These are phyloP conservation scores for Sphenostylis stenocarpa DNA, from an alignment of 306 rosid genomes.

Conservation along the genomic window DNA sequence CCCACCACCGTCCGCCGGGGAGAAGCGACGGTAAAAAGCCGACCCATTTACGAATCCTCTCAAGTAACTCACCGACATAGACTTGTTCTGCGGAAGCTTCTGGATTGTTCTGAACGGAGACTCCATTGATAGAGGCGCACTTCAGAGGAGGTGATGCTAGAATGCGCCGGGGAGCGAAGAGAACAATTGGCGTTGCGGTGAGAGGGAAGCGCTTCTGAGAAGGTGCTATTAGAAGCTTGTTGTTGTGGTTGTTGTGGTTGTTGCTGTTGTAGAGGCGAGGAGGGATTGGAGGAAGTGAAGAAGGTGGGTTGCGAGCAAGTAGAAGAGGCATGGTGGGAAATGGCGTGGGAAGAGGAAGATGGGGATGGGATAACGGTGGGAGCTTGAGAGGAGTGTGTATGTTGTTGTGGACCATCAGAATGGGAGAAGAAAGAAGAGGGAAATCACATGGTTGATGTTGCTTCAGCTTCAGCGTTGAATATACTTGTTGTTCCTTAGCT, in stretches of 20 bases:
- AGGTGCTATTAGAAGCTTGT: not conserved
- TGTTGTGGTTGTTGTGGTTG: not conserved
- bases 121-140: constrained; percentile 67
- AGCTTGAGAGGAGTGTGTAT: constrained; percentile 11
- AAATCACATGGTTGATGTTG: constrained; percentile 6
- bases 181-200: constrained; percentile 15
- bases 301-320: constrained; percentile 45
- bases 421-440: not conserved
- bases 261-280: too few relatives aligned
- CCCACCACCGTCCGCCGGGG: constrained; percentile 93
- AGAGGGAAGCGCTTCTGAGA: constrained; percentile 27
- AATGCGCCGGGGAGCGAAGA: constrained; percentile 29
- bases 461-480: not conserved
- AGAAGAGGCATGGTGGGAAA: constrained; percentile 49
- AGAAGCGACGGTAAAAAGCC: constrained; percentile 46
- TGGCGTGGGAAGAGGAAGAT: not conserved
- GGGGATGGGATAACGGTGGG: constrained; percentile 23
- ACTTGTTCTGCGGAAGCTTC: constrained; percentile 28
- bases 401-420: constrained; percentile 12
- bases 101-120: constrained; percentile 43
- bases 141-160: constrained; percentile 21
- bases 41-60: constrained; percentile 42
- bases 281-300: constrained; percentile 28
- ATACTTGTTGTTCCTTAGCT: constrained; percentile 10
- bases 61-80: constrained; percentile 28